A percentile compares a stretch with the other conserved stretches of the same genome.
These are phyloP conservation scores for Diaporthe helianthi DNA, from an alignment of 2,329 filamentous ascomycete species.

Conservation along the genomic window DNA sequence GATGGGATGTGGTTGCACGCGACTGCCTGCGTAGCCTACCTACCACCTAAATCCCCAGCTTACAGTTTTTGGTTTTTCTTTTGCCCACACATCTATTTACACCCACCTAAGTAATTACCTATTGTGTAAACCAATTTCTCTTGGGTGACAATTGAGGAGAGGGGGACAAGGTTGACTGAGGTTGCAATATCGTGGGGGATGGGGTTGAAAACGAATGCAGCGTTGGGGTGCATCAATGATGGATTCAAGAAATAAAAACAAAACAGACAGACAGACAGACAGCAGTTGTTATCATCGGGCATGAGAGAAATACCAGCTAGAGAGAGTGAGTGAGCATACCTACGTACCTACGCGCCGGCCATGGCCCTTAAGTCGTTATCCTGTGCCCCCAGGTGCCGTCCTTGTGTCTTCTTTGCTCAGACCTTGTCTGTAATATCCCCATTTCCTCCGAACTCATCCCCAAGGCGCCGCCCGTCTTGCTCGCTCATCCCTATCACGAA, in stretches of 20 bases:
- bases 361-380: background rate
- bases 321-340: constrained; percentile 1
- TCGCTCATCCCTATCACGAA: background rate
- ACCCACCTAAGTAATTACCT: background rate
- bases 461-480: background rate
- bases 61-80: background rate
- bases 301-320: constrained; percentile 16
- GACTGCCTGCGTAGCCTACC: background rate
- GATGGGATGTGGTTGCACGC: background rate
- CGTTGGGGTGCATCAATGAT: background rate
- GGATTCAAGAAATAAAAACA: background rate
- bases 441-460: background rate
- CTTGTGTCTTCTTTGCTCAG: too few species aligned
- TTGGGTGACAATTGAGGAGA: background rate
- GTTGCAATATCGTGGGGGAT: background rate
- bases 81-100: background rate
- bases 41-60: background rate
- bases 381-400: too few species aligned
- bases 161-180: background rate
- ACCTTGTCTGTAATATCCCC: background rate
- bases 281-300: constrained; percentile 12
- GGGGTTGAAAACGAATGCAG: background rate
- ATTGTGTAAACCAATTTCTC: background rate
- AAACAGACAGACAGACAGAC: background rate
- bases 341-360: too few species aligned